Evolutionary conservation across 2,329 filamentous ascomycete species (phyloP).

Genomic region (Hortaea werneckii): DNA sequence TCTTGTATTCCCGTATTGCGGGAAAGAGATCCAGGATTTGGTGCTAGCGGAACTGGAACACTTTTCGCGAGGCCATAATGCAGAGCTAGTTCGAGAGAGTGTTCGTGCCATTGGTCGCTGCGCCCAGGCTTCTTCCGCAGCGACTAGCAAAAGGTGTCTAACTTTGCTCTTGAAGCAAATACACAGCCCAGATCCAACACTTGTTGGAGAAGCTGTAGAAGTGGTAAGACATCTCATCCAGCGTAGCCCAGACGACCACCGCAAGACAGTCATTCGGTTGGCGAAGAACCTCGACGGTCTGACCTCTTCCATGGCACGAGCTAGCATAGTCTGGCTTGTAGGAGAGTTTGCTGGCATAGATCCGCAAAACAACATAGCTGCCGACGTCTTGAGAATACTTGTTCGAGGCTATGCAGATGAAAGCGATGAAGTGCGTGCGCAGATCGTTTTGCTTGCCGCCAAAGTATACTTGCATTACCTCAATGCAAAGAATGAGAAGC

Average conservation of each 20-base stretch:
- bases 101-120: constrained; percentile 90
- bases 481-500: constrained; percentile 46
- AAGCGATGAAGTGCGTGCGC: constrained; percentile 74
- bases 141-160: constrained; percentile 68
- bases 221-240: constrained; percentile 95
- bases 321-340: constrained; percentile 94
- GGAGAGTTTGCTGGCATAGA: constrained; percentile 82
- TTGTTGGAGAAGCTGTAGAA: constrained; percentile 87
- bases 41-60: constrained; percentile 90
- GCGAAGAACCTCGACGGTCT: constrained; percentile 87
- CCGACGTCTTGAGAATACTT: constrained; percentile 82
- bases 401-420: constrained; percentile 77
- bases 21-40: constrained; percentile 66
- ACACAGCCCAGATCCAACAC: constrained; percentile 71
- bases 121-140: constrained; percentile 60
- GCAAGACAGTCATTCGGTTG: constrained; percentile 74
- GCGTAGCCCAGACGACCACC: constrained; percentile 70
- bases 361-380: constrained; percentile 72
- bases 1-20: constrained; percentile 77
- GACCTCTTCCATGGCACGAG: constrained; percentile 76
- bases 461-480: constrained; percentile 91
- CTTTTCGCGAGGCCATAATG: constrained; percentile 68
- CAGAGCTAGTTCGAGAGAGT: constrained; percentile 72
- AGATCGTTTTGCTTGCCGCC: constrained; percentile 86
- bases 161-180: constrained; percentile 77